Base-by-base conservation (phyloP, 2,329 filamentous ascomycete genomes). In the Penicillium sclerotiorum region DNA sequence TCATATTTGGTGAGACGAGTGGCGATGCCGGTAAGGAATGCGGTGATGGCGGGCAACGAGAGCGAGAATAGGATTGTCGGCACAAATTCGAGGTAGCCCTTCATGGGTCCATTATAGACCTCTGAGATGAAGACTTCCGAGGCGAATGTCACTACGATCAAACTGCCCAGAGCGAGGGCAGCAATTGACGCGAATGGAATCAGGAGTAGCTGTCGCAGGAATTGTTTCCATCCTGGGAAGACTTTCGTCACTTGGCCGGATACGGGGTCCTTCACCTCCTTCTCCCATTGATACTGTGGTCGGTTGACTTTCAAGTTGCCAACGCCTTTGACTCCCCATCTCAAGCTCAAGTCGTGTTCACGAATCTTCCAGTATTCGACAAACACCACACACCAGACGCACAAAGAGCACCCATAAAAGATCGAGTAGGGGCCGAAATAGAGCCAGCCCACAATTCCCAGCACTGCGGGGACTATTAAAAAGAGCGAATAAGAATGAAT, bases 291-390 rank as follows among this genome's bases (percentile, higher is more conserved):
- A 70, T 96, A 97, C 62, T 93, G 82, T 28, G 83, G 81, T 39
- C 91, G 82, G 57, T 87, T 88, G 36, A 83, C 83, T 63, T 96
- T 89, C 45, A 96, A 90, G 42, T 78, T 81, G 4, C 89, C 92
- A 1, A 95, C 91, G 6, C 89, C 88, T 43, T 88, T 85, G 3
- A 96, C 91, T 12, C 89, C 88, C 93, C 93, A 97, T 60, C 90
- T 84, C 13, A 96, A 84, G 8, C 87, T 86, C 7, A 97, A 78
- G 65, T 97, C 92, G 1, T 86, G 78, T 70, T 97, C 90, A 69
- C 95, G 90, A 62, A 93, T 88, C 75, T 95, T 96, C 93, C 93
- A 97, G 71, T 89, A 96, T 68, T 97, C 93, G 49, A 95, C 88
- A 66, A 96, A 96, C 40, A 93, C 76, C 2, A 94, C 85, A 49